These are phyloP conservation scores for Ephemerocybe angulata DNA, from an alignment of 768 basidiomycete species.

Conservation along the genomic window DNA sequence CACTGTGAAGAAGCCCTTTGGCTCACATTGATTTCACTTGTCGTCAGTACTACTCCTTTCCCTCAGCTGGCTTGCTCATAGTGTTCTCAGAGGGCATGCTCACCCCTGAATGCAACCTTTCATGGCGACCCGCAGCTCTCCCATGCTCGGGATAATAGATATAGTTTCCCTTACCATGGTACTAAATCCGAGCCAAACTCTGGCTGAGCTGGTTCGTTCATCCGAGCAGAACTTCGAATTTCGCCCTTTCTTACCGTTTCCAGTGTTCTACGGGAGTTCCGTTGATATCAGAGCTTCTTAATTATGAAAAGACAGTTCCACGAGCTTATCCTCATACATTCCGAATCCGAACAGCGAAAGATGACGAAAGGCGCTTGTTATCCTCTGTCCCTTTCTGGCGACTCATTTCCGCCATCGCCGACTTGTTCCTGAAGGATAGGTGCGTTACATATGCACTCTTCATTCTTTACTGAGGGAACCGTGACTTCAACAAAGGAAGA, in stretches of 20 bases:
- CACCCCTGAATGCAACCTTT: background rate
- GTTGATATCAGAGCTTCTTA: conserved; percentile 1
- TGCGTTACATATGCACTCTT: background rate
- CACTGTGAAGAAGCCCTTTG: no score
- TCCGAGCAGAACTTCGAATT: background rate
- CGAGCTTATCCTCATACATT: background rate
- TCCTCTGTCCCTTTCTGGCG: background rate
- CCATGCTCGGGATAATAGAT: background rate
- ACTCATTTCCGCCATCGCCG: conserved; percentile 1
- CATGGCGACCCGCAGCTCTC: background rate
- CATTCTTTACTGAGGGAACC: no score
- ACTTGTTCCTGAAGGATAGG: background rate
- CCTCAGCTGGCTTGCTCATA: no score
- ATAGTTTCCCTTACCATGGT: background rate
- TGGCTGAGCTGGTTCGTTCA: background rate
- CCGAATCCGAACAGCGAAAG: background rate
- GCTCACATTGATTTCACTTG: no score
- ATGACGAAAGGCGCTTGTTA: background rate
- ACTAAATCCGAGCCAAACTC: background rate
- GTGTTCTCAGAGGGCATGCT: no score
- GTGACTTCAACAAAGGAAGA: no score
- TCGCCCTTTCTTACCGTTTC: background rate
- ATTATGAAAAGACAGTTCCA: background rate
- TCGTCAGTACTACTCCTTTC: no score
- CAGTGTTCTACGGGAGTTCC: background rate